Evolutionary conservation across 306 rosid species (phyloP), one percentile per base, ranked within the genome.

Genomic region (Carpinus fangiana): DNA sequence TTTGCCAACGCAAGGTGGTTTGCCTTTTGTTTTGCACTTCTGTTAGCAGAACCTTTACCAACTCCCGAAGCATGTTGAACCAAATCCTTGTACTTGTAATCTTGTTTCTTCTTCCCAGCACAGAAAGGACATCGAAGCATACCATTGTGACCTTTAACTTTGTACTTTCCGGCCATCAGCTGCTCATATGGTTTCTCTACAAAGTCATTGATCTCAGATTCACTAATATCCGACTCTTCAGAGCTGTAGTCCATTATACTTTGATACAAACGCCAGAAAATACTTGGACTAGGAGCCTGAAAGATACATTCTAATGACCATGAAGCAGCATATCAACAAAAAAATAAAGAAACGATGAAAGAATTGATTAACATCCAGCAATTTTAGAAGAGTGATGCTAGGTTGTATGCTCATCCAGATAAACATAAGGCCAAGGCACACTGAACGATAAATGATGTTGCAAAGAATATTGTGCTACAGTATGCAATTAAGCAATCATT

Each of bases 51-150:
- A 76, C 99, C 99, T 85, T 93, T 95, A n/a, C 88, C 91, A 69
- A 95, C 99, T 78, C 99, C 99, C 0, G 97, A 84, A 52, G 99
- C 97, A 86, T 95, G 99, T 76, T 90, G 96, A 31, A 87, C 81
- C 67, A 95, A 73, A 41, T 95, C 99, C 79, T 95, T 95, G 67
- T 74, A 95, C 61, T 93, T 93, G 85, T 90, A 95, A 56, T 95
- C 98, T 43, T 92, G 99, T 67, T 93, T 95, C 88, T 95, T 93
- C 87, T 95, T 95, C 68, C 98, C 98, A 60, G 93, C 89, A 83
- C 99, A 95, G 73, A 90, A 95, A 20, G 99, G 99, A 46, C 98
- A 95, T 79, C 97, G 84, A 26, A 95, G 96, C 61, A 87, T 84
- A 54, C 99, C 99, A 82, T 89, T 90, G 16, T 72, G 71, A 71